phyloP scores from a whole-genome alignment of 768 basidiomycete genomes.

The Lactifluus pinguis region DNA sequence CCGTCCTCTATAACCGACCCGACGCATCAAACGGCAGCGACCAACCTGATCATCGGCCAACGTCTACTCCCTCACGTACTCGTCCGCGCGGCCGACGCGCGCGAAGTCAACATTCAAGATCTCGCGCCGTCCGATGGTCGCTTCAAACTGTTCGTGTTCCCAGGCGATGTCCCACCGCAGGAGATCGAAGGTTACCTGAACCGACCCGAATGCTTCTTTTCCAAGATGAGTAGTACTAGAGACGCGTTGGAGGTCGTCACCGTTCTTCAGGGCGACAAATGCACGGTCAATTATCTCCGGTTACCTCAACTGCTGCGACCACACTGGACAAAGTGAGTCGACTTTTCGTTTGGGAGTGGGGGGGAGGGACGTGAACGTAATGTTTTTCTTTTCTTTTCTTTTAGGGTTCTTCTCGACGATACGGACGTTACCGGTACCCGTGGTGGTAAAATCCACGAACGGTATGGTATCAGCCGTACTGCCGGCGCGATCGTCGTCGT shows the following conservation, averaged over 20 bases:
- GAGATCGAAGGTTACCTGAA: conserved; percentile 25
- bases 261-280: conserved; percentile 27
- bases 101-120: conserved; percentile 42
- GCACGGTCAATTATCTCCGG: conserved; percentile 25
- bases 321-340: conserved; percentile 36
- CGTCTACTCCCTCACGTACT: conserved; percentile 41
- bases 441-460: conserved; percentile 48
- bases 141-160: conserved; percentile 42
- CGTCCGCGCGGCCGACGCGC: conserved; percentile 38
- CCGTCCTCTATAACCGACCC: conserved; percentile 32
- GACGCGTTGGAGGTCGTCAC: conserved; percentile 27
- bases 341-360: no score
- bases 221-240: conserved; percentile 4
- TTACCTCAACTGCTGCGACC: conserved; percentile 28
- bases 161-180: conserved; percentile 23
- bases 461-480: conserved; percentile 40
- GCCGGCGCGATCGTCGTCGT: conserved; percentile 45
- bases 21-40: conserved; percentile 30
- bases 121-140: conserved; percentile 38
- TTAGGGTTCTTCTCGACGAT: conserved; percentile 55
- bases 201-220: conserved; percentile 24
- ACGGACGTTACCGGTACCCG: conserved; percentile 33
- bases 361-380: no score
- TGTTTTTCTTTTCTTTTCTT: not conserved
- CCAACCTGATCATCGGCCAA: conserved; percentile 38